Base-by-base conservation (phyloP, 129 eudicot species). In the Ambrosia trifida region DNA sequence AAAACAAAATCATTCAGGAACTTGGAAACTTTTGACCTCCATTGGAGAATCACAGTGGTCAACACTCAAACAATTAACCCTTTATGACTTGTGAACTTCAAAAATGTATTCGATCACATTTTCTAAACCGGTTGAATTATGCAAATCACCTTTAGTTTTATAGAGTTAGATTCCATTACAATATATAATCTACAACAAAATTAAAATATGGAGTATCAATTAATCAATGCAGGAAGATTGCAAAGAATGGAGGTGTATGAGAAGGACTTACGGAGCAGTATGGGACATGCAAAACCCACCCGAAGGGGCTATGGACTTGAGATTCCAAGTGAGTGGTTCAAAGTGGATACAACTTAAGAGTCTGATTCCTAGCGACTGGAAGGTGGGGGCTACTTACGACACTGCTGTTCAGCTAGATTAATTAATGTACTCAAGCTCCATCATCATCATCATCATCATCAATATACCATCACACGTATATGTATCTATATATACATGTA, bases 261-360 rank as follows among this genome's bases (percentile, higher is more conserved):
- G 92, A 32, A 85, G 76, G 77, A 86, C 89, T 0, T 89, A 73
- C 44, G 96, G 96, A 4, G 87, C 90, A 38, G 92, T 84, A 62
- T 89, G 87, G 87, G 92, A 89, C 76, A 79, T 84, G 76, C 80
- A 85, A 2, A 86, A 80, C 68, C 92, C 92, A 77, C 96, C 96
- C 72, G 71, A 16, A 17, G 96, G 92, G 16, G 82, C 77, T 31
- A 58, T 82, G 12, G 66, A 46, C 47, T 64, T 89, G 64, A 79
- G 96, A 75, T 73, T 86, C 65, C 87, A 79, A 70, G 83, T 81
- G 68, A 85, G 87, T 70, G 87, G 84, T 49, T 80, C 72, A 20
- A 86, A 75, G 33, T 86, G 89, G 89, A 76, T 89, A 30, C 68
- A 86, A 62, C 80, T 77, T 2, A 76, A 71, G 30, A 59, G 59